These are phyloP conservation scores for Filobasidium uniguttulatum DNA, from an alignment of 1,284 basidiomycete genomes.

Conservation along the genomic window DNA sequence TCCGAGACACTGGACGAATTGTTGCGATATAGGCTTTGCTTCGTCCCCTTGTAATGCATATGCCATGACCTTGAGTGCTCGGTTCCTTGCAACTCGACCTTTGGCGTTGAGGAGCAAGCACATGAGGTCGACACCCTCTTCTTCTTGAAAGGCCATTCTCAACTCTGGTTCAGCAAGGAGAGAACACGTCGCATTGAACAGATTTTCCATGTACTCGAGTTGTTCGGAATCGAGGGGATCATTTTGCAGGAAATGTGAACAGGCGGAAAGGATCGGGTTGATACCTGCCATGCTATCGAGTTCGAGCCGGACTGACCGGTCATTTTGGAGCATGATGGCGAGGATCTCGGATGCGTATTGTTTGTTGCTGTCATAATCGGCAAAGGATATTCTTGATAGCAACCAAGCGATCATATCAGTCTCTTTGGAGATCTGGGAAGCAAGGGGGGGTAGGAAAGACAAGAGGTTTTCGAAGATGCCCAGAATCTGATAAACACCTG, in stretches of 20 bases:
- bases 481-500: slow-evolving; percentile 82
- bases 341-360: slow-evolving; percentile 77
- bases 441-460: slow-evolving; percentile 63
- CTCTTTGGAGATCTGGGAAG: slow-evolving; percentile 53
- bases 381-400: slow-evolving; percentile 49
- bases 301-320: slow-evolving; percentile 49
- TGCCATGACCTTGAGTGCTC: slow-evolving; percentile 79
- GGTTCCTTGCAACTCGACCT: slow-evolving; percentile 52
- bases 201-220: slow-evolving; percentile 92
- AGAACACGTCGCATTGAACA: slow-evolving; percentile 80
- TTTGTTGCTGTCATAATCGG: slow-evolving; percentile 62
- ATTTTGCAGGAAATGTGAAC: slow-evolving; percentile 67
- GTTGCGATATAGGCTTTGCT: slow-evolving; percentile 62
- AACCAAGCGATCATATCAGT: slow-evolving; percentile 70
- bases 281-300: slow-evolving; percentile 61
- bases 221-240: slow-evolving; percentile 79
- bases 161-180: slow-evolving; percentile 57
- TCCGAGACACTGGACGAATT: slow-evolving; percentile 75
- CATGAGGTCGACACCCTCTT: slow-evolving; percentile 94
- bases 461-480: slow-evolving; percentile 87
- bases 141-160: slow-evolving; percentile 69
- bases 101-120: slow-evolving; percentile 92
- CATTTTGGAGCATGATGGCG: slow-evolving; percentile 72
- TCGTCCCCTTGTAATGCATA: slow-evolving; percentile 68
- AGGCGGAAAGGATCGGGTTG: slow-evolving; percentile 40